phyloP scores from a whole-genome alignment of 2,329 filamentous ascomycete species.

The Neodidymelliopsis sp. region DNA sequence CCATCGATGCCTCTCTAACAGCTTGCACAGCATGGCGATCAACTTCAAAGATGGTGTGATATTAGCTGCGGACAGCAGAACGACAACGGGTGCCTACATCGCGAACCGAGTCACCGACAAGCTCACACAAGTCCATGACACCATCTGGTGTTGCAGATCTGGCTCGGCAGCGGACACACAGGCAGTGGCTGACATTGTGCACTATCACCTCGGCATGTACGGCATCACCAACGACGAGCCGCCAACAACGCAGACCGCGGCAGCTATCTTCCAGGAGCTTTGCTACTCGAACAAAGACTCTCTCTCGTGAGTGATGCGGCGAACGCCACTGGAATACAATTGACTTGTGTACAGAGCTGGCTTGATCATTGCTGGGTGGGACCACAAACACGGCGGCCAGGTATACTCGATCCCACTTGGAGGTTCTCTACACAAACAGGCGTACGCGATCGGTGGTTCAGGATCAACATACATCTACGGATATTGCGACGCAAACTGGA shows the following conservation, averaged over 20 bases:
- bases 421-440: constrained; percentile 95
- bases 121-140: constrained; percentile 97
- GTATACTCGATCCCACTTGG: constrained; percentile 97
- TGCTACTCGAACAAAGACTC: constrained; percentile 98
- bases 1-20: constrained; percentile 26
- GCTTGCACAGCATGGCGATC: constrained; percentile 82
- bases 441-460: constrained; percentile 94
- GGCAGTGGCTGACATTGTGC: constrained; percentile 96
- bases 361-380: constrained; percentile 98
- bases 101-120: constrained; percentile 99
- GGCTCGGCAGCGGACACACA: constrained; percentile 98
- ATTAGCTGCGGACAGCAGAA: constrained; percentile 95
- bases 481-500: constrained; percentile 97
- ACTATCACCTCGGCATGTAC: constrained; percentile 94
- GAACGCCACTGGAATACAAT: constrained; percentile 4
- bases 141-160: constrained; percentile 99
- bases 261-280: constrained; percentile 95
- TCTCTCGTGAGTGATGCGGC: constrained; percentile 70
- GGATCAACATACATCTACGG: constrained; percentile 99
- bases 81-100: constrained; percentile 97
- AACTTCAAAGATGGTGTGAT: constrained; percentile 99
- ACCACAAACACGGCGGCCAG: constrained; percentile 91
- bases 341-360: constrained; percentile 71
- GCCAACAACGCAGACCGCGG: constrained; percentile 93
- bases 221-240: constrained; percentile 87